Conservation (phyloP, 163 green algal genomes). For the Scenedesmus sp. region DNA sequence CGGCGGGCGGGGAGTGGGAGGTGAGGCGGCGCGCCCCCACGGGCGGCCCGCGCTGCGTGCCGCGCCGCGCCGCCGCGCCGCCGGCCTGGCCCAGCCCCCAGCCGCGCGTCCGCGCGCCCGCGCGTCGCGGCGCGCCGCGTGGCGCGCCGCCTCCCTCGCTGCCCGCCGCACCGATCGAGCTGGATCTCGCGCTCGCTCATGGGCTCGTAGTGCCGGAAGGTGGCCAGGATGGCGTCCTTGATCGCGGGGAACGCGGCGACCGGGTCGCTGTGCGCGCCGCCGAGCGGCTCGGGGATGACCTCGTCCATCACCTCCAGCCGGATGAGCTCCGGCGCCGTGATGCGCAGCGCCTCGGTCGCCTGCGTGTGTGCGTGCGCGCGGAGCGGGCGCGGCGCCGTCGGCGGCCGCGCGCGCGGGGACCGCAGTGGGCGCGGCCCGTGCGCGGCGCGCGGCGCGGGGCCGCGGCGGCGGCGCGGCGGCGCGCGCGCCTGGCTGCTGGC, state of each 20-base stretch:
- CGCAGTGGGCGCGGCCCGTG: background rate
- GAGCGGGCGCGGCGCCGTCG: background rate
- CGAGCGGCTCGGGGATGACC: slow-evolving; percentile 90
- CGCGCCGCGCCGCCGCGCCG: background rate
- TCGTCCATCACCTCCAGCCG: slow-evolving; percentile 91
- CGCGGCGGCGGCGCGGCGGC: background rate
- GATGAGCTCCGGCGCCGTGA: slow-evolving; percentile 88
- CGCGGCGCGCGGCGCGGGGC: background rate
- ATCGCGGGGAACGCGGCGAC: slow-evolving; percentile 86
- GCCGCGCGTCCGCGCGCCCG: too few relatives aligned
- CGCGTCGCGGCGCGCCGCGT: too few relatives aligned
- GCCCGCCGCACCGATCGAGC: slow-evolving; percentile 83
- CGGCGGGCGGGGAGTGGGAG: too few relatives aligned
- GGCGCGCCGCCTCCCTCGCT: too few relatives aligned
- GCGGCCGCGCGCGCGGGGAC: background rate
- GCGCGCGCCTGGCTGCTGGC: slow-evolving; percentile 35
- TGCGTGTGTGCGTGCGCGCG: slow-evolving; percentile 13
- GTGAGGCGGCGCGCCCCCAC: too few relatives aligned
- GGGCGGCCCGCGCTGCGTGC: background rate
- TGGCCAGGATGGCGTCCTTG: slow-evolving; percentile 84
- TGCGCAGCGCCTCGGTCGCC: slow-evolving; percentile 92
- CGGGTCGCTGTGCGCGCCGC: slow-evolving; percentile 90
- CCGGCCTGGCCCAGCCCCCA: too few relatives aligned
- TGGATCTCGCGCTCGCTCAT: slow-evolving; percentile 86
- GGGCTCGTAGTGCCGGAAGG: slow-evolving; percentile 71